Conservation (phyloP, 192 early-diverging fungal genomes). For the Coemansia sp. region DNA sequence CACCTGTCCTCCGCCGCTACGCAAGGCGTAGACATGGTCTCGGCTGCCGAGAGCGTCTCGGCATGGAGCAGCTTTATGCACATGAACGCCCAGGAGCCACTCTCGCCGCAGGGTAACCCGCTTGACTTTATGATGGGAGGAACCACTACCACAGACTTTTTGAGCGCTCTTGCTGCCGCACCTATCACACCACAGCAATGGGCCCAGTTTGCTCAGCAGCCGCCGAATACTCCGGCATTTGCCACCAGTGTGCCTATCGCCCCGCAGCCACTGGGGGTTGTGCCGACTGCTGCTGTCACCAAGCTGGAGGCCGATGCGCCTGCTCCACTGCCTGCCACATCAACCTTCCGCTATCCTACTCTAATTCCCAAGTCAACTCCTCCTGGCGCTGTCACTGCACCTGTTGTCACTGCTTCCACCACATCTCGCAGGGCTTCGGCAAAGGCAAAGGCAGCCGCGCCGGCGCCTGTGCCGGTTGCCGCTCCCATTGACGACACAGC, state of each 20-base stretch:
- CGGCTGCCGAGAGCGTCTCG: slow-evolving; percentile 2
- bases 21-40: not conserved
- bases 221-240: slow-evolving; percentile 12
- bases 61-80: slow-evolving; percentile 8
- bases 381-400: not conserved
- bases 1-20: not conserved
- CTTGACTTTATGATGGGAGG: slow-evolving; percentile 42
- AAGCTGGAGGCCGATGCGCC: slow-evolving; percentile 23
- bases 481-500: not conserved
- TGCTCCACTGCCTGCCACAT: slow-evolving; percentile 8
- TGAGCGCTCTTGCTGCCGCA: slow-evolving; percentile 28
- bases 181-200: slow-evolving; percentile 12
- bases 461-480: not conserved
- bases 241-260: slow-evolving; percentile 28
- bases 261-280: not conserved
- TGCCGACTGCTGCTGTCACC: not conserved
- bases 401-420: not conserved
- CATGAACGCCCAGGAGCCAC: not conserved
- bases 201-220: slow-evolving; percentile 20
- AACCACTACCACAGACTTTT: slow-evolving; percentile 21
- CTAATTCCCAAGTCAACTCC: slow-evolving; percentile 30
- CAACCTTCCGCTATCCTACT: slow-evolving; percentile 16
- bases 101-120: slow-evolving; percentile 17
- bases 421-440: slow-evolving; percentile 5
- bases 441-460: slow-evolving; percentile 5